Conservation (phyloP, 352 stramenopile genomes). For the Globisporangium echinulatum region DNA sequence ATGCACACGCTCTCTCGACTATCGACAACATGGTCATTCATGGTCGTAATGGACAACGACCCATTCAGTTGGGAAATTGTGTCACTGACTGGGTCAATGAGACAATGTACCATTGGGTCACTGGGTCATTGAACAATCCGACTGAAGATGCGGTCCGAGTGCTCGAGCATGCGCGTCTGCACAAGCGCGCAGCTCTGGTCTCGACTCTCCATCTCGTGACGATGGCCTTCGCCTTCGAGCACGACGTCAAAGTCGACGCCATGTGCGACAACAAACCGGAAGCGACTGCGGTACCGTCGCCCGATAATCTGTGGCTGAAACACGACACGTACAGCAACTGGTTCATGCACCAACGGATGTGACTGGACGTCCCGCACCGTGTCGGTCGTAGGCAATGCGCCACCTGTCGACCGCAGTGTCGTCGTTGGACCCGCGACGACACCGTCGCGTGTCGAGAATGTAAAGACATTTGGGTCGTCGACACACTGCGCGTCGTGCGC, state of each 20-base stretch:
- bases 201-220: constrained; percentile 37
- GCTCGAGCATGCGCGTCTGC: constrained; percentile 27
- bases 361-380: constrained; percentile 29
- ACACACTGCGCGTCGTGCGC: constrained; percentile 42
- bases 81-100: no score
- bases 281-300: constrained; percentile 52
- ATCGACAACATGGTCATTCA: no score
- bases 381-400: constrained; percentile 26
- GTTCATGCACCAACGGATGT: constrained; percentile 31
- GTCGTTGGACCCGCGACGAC: constrained; percentile 49
- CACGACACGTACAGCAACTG: constrained; percentile 35
- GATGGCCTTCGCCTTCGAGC: constrained; percentile 58
- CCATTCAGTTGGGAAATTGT: no score
- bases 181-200: constrained; percentile 50
- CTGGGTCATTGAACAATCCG: constrained; percentile 10
- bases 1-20: no score
- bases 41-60: no score
- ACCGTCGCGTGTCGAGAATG: constrained; percentile 33
- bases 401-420: constrained; percentile 42
- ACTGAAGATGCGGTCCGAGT: constrained; percentile 52
- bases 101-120: no score
- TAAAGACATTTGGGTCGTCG: constrained; percentile 61
- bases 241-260: constrained; percentile 66
- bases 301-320: constrained; percentile 37
- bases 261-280: constrained; percentile 55